These are phyloP conservation scores for Solanum chacoense DNA, from an alignment of 305 asterid genomes.

Conservation along the genomic window DNA sequence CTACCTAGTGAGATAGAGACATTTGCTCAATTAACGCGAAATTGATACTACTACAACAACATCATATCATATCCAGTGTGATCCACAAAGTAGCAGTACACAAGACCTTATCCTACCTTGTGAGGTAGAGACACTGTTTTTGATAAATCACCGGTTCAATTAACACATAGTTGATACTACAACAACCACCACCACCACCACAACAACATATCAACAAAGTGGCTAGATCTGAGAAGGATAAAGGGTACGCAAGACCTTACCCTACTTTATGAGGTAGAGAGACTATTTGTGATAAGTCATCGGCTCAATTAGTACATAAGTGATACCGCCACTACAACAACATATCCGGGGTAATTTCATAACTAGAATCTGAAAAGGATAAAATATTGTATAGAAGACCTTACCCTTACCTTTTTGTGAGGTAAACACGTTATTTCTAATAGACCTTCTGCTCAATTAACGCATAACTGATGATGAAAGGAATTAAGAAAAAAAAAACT, in stretches of 20 bases:
- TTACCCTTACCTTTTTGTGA: background rate
- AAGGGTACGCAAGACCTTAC: too few species aligned
- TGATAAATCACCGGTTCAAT: too few species aligned
- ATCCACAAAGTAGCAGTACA: background rate
- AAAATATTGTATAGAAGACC: background rate
- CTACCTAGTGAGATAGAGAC: background rate
- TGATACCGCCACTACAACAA: background rate
- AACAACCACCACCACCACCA: background rate
- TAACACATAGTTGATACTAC: background rate
- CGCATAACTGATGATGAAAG: background rate
- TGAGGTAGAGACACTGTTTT: too few species aligned
- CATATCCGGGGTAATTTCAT: background rate
- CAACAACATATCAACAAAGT: background rate
- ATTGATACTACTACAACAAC: background rate
- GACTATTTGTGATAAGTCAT: background rate
- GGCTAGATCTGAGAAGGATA: background rate
- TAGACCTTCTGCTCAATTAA: background rate
- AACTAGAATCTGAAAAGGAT: background rate
- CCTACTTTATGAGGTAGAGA: background rate
- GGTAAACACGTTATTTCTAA: background rate
- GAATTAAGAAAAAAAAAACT: background rate
- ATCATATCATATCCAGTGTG: background rate
- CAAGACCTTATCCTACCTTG: too few species aligned
- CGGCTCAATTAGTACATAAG: background rate
- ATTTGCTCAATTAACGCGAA: background rate